These are phyloP conservation scores for Combretum micranthum DNA, from an alignment of 345 rosid species.

Conservation along the genomic window DNA sequence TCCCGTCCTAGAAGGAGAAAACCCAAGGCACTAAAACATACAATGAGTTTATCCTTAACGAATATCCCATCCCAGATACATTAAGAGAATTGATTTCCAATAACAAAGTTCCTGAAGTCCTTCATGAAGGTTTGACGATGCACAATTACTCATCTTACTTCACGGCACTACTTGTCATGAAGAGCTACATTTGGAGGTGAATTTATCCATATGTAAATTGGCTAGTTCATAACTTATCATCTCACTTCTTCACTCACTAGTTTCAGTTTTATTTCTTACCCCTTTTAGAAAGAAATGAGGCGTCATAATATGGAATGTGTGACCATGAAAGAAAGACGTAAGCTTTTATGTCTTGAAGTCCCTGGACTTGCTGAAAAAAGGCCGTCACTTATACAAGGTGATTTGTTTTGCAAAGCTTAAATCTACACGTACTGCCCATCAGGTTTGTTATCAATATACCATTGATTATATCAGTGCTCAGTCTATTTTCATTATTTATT, in stretches of 20 bases:
- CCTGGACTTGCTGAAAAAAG: conserved; percentile 62
- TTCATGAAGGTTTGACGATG: conserved; percentile 20
- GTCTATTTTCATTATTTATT: background rate
- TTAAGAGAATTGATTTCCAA: conserved; percentile 31
- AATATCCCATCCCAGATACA: conserved; percentile 39
- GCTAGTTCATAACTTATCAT: background rate
- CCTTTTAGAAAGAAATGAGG: conserved; percentile 44
- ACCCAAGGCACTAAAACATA: background rate
- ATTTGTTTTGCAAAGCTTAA: conserved; percentile 31
- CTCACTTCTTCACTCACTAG: background rate
- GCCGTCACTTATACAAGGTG: conserved; percentile 59
- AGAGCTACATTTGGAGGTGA: conserved; percentile 54
- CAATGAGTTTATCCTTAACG: conserved; percentile 15
- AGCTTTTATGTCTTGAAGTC: conserved; percentile 33
- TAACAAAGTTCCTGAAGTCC: conserved; percentile 25
- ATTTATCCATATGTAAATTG: background rate
- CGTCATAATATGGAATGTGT: conserved; percentile 36
- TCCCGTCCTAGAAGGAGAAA: conserved; percentile 14
- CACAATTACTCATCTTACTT: conserved; percentile 40
- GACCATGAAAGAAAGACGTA: conserved; percentile 35
- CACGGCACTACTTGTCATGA: conserved; percentile 36
- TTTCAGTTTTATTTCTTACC: conserved; percentile 1
- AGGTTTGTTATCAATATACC: conserved; percentile 18
- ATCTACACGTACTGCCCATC: conserved; percentile 6
- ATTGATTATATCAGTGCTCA: background rate